Evolutionary conservation across 2,329 filamentous ascomycete species (phyloP), one percentile per base, ranked within the genome.

Genomic region (Hypoxylon sp.): DNA sequence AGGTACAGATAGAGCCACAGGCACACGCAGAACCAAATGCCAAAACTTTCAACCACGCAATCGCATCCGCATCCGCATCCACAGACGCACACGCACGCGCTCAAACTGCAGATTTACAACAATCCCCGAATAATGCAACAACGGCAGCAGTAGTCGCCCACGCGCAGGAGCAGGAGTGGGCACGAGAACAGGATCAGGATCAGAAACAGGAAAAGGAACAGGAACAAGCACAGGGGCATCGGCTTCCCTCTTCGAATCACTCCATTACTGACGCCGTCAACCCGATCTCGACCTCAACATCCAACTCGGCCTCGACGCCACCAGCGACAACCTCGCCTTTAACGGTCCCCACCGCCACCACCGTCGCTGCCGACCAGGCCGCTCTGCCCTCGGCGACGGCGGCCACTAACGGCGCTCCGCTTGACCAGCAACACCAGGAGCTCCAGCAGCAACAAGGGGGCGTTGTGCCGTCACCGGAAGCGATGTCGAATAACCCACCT

Each of bases 401-500:
- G 38, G 65, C 65, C 61, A 49, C 60, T 45, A 69, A 65, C 60
- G 65, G 68, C 53, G 49, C 51, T 38, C 28, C 65, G 38, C 61
- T 64, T 50, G 66, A 69, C 53, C 65, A 71, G 60, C 68, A 56
- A 34, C 45, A 64, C 48, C 55, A 59, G 25, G 34, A 36, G 30
- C 43, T 43, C 23, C 66, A 59, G n/a, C 50, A 60, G 21, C 59
- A 62, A 25, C 55, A 60, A 63, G 55, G 72, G 60, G 70, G 65
- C 64, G 62, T 63, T 62, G 66, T 72, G 70, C 65, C 71, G 41
- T 60, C 68, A 38, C 51, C 70, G 52, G 70, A 69, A 71, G 71
- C 67, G 53, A 78, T 78, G 77, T 77, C 75, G 70, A 76, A 75
- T 61, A 74, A 75, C 49, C 74, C 70, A 34, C 68, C 73, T 61